Percentiles rank a stretch among this genome's conserved stretches.
phyloP scores from a whole-genome alignment of 345 rosid genomes.

The Salix viminalis region DNA sequence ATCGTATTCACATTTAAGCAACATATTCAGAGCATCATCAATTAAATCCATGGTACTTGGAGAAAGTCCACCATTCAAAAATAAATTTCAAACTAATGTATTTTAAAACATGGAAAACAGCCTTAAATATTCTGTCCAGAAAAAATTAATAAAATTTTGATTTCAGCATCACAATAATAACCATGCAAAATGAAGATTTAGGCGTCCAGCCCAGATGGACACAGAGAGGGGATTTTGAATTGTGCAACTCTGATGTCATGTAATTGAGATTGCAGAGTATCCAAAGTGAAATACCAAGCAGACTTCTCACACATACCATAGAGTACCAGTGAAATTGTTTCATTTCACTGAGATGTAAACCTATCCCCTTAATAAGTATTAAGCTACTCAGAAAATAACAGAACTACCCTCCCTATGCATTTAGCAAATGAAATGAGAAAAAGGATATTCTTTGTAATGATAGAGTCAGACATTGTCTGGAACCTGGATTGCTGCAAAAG shows the following conservation, averaged over 20 bases:
- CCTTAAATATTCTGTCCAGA: not conserved
- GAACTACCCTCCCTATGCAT: not conserved
- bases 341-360: not conserved
- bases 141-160: not conserved
- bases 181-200: not conserved
- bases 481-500: constrained; percentile 82
- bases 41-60: not conserved
- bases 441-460: constrained; percentile 60
- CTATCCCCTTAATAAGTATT: not conserved
- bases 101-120: not conserved
- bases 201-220: not conserved
- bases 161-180: not conserved
- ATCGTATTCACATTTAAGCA: not conserved
- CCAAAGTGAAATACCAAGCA: not conserved
- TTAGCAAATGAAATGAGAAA: not conserved
- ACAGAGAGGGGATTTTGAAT: not conserved
- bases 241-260: not conserved
- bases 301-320: not conserved
- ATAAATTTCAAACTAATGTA: not conserved
- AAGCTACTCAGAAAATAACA: not conserved
- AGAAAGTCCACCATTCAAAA: not conserved
- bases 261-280: not conserved
- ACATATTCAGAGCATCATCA: not conserved
- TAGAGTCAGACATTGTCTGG: constrained; percentile 92
- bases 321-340: not conserved